Evolutionary conservation across 805 yeast genomes (phyloP).

Genomic region (Saturnispora bothae): DNA sequence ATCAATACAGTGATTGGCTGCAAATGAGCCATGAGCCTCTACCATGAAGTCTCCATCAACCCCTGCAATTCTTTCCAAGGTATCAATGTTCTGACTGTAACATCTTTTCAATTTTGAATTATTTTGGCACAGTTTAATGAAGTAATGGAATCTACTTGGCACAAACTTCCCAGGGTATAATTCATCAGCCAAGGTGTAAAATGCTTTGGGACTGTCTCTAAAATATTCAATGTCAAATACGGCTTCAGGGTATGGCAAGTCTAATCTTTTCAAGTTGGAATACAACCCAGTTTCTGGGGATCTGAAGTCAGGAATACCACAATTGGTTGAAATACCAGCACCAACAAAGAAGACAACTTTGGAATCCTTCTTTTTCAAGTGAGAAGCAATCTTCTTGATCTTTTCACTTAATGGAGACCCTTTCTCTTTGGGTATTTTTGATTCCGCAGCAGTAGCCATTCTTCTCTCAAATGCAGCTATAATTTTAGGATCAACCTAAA

Average conservation of each 20-base stretch:
- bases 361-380: conserved; percentile 17
- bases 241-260: conserved; percentile 89
- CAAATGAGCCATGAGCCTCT: conserved; percentile 96
- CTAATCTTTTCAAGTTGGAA: conserved; percentile 60
- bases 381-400: conserved; percentile 16
- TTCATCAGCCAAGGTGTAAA: conserved; percentile 74
- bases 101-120: conserved; percentile 54
- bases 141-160: conserved; percentile 75
- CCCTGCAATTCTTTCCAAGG: conserved; percentile 81
- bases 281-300: conserved; percentile 86
- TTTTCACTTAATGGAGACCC: conserved; percentile 17
- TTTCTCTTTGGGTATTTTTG: neutral
- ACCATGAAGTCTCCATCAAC: conserved; percentile 52
- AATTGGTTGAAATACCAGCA: conserved; percentile 88
- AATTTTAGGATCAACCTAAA: too few species aligned
- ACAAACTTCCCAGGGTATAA: conserved; percentile 78
- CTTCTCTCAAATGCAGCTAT: too few species aligned
- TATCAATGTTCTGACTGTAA: conserved; percentile 90
- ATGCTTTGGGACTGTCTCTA: conserved; percentile 66
- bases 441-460: neutral
- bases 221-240: conserved; percentile 87
- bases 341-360: conserved; percentile 68
- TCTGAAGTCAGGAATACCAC: conserved; percentile 94
- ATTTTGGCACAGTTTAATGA: conserved; percentile 58
- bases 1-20: conserved; percentile 69